A percentile compares a stretch with the other conserved stretches of the same genome.
These are phyloP conservation scores for Daldinia childiae DNA, from an alignment of 495 filamentous ascomycete genomes.

Conservation along the genomic window DNA sequence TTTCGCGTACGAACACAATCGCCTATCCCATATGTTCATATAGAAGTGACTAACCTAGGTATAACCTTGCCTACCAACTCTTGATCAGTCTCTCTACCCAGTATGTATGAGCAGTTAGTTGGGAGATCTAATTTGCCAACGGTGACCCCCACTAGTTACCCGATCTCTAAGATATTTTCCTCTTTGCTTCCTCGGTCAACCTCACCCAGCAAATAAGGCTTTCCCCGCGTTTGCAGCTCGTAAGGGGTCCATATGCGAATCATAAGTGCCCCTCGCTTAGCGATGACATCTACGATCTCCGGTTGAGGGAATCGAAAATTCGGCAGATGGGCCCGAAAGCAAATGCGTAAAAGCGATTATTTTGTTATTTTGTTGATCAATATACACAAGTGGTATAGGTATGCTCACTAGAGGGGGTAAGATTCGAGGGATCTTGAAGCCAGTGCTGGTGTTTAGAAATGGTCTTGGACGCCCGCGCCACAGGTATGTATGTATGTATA, in stretches of 20 bases:
- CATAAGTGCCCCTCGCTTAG: constrained; percentile 7
- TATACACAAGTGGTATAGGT: background rate
- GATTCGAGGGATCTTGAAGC: background rate
- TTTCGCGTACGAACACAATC: background rate
- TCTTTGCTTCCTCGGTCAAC: constrained; percentile 15
- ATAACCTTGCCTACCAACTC: background rate
- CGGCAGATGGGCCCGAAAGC: constrained; percentile 17
- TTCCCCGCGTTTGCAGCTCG: constrained; percentile 21
- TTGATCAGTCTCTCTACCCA: background rate
- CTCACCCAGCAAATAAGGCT: constrained; percentile 19
- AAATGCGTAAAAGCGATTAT: background rate
- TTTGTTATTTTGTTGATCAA: background rate
- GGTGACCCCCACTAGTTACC: constrained; percentile 29
- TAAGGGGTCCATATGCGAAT: constrained; percentile 16
- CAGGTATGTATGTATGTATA: too few species aligned
- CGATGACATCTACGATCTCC: constrained; percentile 31
- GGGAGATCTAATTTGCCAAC: constrained; percentile 12
- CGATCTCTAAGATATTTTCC: constrained; percentile 16
- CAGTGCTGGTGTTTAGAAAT: too few species aligned
- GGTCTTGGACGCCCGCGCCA: background rate
- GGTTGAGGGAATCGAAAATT: background rate
- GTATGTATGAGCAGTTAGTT: background rate
- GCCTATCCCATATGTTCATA: background rate
- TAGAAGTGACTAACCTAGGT: background rate
- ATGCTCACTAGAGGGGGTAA: background rate